Percentiles rank a stretch among this genome's conserved stretches.
These are phyloP conservation scores for Triticum aestivum DNA, from an alignment of 176 grass and related monocot genomes.

Conservation along the genomic window IWGSC_CS_RefSeq_v2.1 NC_057813.1:24160097-24160596, in stretches of 20 bases:
- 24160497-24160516: slow-evolving; percentile 1
- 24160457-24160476: not conserved
- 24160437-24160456: slow-evolving; percentile 5
- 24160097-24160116: not conserved
- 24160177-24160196: slow-evolving; percentile 77
- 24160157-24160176: slow-evolving; percentile 79
- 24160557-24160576: slow-evolving; percentile 31
- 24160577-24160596: slow-evolving; percentile 83
- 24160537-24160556: not conserved
- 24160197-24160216: slow-evolving; percentile 58
- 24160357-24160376: slow-evolving; percentile 89
- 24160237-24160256: slow-evolving; percentile 40
- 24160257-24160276: not conserved
- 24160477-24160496: not conserved
- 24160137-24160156: slow-evolving; percentile 44
- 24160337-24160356: slow-evolving; percentile 94
- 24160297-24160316: slow-evolving; percentile 22
- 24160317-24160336: slow-evolving; percentile 52
- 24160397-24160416: slow-evolving; percentile 72
- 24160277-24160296: not conserved
- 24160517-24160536: slow-evolving; percentile 15
- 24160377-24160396: slow-evolving; percentile 91
- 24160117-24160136: slow-evolving; percentile 32
- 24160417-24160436: slow-evolving; percentile 52
- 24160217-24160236: slow-evolving; percentile 87